Percentiles rank a stretch among this genome's conserved stretches.
Evolutionary conservation across 1,284 basidiomycete species (phyloP).

Genomic region (Rhodotorula sp.): DNA sequence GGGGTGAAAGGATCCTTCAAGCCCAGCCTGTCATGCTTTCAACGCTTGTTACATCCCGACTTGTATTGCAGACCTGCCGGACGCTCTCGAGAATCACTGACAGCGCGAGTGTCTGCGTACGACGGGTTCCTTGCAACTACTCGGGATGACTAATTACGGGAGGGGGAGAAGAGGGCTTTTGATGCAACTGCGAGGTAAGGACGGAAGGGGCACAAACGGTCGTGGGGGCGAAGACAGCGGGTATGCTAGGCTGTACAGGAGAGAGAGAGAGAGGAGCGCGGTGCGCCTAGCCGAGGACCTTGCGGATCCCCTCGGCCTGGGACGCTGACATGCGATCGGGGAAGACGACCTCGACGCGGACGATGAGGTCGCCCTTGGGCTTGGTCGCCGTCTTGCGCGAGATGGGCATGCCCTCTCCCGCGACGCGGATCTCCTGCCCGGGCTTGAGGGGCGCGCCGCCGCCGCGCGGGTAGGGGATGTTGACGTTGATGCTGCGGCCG

Average conservation of each 20-base stretch:
- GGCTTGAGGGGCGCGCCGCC: conserved; percentile 64
- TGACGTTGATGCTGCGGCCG: conserved; percentile 70
- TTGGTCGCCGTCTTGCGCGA: conserved; percentile 71
- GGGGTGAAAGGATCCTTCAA: too few species aligned
- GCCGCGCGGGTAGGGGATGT: conserved; percentile 58
- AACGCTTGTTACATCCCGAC: too few species aligned
- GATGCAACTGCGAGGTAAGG: too few species aligned
- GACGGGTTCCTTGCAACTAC: too few species aligned
- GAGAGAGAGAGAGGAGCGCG: background rate
- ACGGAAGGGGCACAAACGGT: background rate
- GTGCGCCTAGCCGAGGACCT: conserved; percentile 56
- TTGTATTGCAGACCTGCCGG: too few species aligned
- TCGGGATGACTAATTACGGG: too few species aligned
- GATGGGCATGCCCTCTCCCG: conserved; percentile 83
- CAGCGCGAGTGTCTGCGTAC: too few species aligned
- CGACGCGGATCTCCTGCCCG: conserved; percentile 67
- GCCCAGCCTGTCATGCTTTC: too few species aligned
- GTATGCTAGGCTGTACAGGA: background rate
- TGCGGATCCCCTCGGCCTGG: conserved; percentile 78
- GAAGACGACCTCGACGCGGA: conserved; percentile 82
- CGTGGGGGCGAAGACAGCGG: too few species aligned
- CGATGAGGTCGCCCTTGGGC: conserved; percentile 78
- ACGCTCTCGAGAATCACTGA: too few species aligned
- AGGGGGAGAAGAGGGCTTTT: too few species aligned
- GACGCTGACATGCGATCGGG: conserved; percentile 69